A percentile compares a stretch with the other conserved stretches of the same genome.
These are phyloP conservation scores for Aquilaria yunnanensis DNA, from an alignment of 345 rosid species.

Conservation along the genomic window DNA sequence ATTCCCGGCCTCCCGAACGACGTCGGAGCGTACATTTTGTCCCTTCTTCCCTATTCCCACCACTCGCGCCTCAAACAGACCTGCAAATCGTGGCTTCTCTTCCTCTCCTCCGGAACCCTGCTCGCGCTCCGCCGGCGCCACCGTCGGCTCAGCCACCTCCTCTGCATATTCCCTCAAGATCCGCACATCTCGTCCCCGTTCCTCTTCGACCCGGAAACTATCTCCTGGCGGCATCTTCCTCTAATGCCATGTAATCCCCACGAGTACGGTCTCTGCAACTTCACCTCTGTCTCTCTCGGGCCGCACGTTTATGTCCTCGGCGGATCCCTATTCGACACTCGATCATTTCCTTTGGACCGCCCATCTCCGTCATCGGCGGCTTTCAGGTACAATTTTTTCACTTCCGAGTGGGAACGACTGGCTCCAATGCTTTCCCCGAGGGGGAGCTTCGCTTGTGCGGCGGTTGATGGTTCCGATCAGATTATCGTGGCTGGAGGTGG, in stretches of 20 bases:
- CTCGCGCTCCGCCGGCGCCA: conserved; percentile 46
- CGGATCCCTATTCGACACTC: conserved; percentile 79
- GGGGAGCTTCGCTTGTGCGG: conserved; percentile 88
- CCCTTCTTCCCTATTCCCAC: conserved; percentile 66
- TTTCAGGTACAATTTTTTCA: conserved; percentile 54
- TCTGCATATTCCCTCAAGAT: conserved; percentile 81
- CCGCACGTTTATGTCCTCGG: conserved; percentile 69
- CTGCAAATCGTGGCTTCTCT: conserved; percentile 62
- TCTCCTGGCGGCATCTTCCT: conserved; percentile 74
- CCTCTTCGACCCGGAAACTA: conserved; percentile 66
- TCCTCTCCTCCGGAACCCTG: conserved; percentile 69
- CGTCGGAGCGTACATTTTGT: conserved; percentile 45
- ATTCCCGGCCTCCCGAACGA: conserved; percentile 82
- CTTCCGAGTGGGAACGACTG: conserved; percentile 54
- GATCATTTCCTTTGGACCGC: conserved; percentile 78
- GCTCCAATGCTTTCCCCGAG: conserved; percentile 79
- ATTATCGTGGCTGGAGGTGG: conserved; percentile 92
- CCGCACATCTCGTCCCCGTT: conserved; percentile 73
- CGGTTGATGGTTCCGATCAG: conserved; percentile 30
- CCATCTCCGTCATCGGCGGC: conserved; percentile 68
- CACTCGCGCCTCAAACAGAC: conserved; percentile 67
- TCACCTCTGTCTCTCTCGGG: conserved; percentile 64
- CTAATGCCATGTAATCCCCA: conserved; percentile 76
- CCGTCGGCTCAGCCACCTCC: conserved; percentile 44
- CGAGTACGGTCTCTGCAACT: conserved; percentile 84